phyloP scores from a whole-genome alignment of 2,329 filamentous ascomycete species.

The Aspergillus puulaauensis region DNA sequence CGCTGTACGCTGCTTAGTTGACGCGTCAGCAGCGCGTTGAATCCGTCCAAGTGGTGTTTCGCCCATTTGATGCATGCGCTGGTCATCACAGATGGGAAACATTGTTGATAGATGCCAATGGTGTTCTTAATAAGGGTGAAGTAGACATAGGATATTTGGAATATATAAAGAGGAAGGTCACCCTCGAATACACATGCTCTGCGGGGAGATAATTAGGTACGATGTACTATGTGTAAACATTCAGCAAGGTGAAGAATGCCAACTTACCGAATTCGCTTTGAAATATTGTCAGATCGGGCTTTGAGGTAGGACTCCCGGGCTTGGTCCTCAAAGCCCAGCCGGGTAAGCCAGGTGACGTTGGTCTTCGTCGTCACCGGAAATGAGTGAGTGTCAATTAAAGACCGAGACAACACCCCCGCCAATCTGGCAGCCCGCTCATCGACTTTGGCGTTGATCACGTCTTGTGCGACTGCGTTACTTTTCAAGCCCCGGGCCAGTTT shows the following conservation, averaged over 20 bases:
- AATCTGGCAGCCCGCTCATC: slow-evolving; percentile 79
- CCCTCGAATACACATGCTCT: slow-evolving; percentile 96
- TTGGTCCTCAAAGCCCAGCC: slow-evolving; percentile 85
- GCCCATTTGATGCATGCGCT: slow-evolving; percentile 97
- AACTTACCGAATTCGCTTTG: slow-evolving; percentile 75
- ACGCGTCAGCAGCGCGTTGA: slow-evolving; percentile 77
- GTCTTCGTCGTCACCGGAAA: slow-evolving; percentile 75
- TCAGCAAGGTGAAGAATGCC: not conserved
- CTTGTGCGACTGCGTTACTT: slow-evolving; percentile 82
- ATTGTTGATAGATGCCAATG: slow-evolving; percentile 80
- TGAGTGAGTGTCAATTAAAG: slow-evolving; percentile 74
- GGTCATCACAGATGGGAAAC: slow-evolving; percentile 83
- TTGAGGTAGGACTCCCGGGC: slow-evolving; percentile 84
- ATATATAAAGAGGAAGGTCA: slow-evolving; percentile 88
- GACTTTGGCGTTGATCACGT: slow-evolving; percentile 88
- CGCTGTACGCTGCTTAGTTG: slow-evolving; percentile 84
- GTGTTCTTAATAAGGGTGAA: slow-evolving; percentile 95
- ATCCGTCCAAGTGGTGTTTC: slow-evolving; percentile 89
- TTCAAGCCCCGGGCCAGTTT: slow-evolving; percentile 76
- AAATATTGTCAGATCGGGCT: slow-evolving; percentile 74
- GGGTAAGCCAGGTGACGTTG: slow-evolving; percentile 79
- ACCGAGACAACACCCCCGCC: slow-evolving; percentile 72
- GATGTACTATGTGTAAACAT: not conserved
- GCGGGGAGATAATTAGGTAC: slow-evolving; percentile 23
- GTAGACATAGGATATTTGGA: slow-evolving; percentile 92